phyloP scores from a whole-genome alignment of 352 stramenopile species.

The Pythium phragmiticola region DNA sequence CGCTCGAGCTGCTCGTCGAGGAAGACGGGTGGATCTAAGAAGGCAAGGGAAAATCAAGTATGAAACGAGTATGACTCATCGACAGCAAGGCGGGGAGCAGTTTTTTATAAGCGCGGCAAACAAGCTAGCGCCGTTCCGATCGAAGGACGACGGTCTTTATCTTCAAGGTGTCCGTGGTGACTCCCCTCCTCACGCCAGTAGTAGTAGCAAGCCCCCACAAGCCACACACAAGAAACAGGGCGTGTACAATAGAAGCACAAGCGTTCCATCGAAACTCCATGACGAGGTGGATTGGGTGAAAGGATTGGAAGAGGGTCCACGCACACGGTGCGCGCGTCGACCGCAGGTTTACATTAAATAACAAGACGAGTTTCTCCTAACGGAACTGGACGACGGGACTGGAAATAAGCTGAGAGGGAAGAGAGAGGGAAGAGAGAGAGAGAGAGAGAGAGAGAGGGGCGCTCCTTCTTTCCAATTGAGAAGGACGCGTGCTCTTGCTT shows the following conservation, averaged over 20 bases:
- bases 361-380: constrained; percentile 13
- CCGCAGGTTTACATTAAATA: constrained; percentile 26
- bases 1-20: constrained; percentile 77
- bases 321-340: not conserved
- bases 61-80: no score
- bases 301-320: not conserved
- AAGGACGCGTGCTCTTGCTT: not conserved
- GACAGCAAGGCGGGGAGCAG: no score
- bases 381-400: no score
- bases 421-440: not conserved
- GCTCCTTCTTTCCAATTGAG: constrained; percentile 20
- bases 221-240: not conserved
- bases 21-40: constrained; percentile 82
- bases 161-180: not conserved
- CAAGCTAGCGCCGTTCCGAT: constrained; percentile 10
- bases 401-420: not conserved
- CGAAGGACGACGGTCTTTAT: constrained; percentile 10
- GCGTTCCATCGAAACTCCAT: no score
- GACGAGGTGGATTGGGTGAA: not conserved
- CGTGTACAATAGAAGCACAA: constrained; percentile 1
- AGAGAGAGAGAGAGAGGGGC: not conserved
- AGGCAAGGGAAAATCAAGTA: not conserved
- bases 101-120: constrained; percentile 10
- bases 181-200: not conserved
- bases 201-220: not conserved